Conservation (phyloP, 768 basidiomycete genomes). For the Termitomyces sp. region DNA sequence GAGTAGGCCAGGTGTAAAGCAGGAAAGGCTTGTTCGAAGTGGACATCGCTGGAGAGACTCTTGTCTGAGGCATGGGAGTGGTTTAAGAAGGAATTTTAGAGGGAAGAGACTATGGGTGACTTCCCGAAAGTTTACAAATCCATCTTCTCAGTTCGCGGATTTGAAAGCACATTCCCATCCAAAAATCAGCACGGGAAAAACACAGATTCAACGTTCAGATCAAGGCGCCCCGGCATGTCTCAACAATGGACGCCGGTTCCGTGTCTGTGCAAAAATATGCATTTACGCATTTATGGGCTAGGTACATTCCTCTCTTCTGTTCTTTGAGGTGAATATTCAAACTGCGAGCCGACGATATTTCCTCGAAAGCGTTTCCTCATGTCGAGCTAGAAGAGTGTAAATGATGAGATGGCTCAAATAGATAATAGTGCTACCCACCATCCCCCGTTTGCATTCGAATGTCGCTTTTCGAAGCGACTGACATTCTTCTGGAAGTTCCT, state of each 20-base stretch:
- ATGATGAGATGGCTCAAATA: neutral
- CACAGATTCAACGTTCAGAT: neutral
- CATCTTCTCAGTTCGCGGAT: neutral
- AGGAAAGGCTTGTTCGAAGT: slow-evolving; percentile 33
- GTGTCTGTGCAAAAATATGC: neutral
- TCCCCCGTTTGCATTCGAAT: slow-evolving; percentile 87
- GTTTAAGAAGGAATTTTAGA: neutral
- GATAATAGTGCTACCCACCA: slow-evolving; percentile 42
- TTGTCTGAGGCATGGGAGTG: neutral
- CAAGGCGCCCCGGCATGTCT: neutral
- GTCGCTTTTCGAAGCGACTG: slow-evolving; percentile 72
- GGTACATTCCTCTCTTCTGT: slow-evolving; percentile 10
- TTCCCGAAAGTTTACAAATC: slow-evolving; percentile 1
- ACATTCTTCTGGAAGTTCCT: slow-evolving; percentile 79
- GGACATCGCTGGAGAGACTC: slow-evolving; percentile 15
- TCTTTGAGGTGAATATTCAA: slow-evolving; percentile 32
- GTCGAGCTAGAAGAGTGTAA: slow-evolving; percentile 48
- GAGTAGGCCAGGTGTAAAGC: slow-evolving; percentile 53
- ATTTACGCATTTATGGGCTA: slow-evolving; percentile 9
- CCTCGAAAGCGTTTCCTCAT: slow-evolving; percentile 83
- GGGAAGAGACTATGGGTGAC: neutral
- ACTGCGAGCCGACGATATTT: slow-evolving; percentile 54
- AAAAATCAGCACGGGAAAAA: neutral
- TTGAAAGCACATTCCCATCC: slow-evolving; percentile 1
- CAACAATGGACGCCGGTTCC: neutral